Percentiles rank a stretch among this genome's conserved stretches.
phyloP scores from a whole-genome alignment of 1,139 yeast genomes.

The Kazachstania sp. region DNA sequence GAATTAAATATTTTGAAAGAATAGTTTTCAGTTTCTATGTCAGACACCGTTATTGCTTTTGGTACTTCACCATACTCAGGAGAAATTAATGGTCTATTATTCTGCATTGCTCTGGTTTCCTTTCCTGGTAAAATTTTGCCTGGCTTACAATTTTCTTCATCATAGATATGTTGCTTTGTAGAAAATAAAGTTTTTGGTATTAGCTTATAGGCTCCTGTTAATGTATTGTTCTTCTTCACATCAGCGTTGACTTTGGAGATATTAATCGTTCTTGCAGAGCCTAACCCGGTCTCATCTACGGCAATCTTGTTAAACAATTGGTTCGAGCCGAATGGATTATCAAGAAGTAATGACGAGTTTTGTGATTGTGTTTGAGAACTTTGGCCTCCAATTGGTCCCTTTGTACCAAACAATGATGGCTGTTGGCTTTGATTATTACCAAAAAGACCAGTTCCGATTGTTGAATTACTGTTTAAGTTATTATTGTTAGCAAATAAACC shows the following conservation, averaged over 20 bases:
- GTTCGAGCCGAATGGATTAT: conserved; percentile 28
- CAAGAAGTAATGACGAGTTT: background rate
- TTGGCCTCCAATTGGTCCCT: background rate
- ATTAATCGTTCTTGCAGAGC: conserved; percentile 47
- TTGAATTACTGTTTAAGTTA: background rate
- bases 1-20: background rate
- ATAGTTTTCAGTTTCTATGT: no score
- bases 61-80: background rate
- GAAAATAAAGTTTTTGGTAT: conserved; percentile 34
- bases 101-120: background rate
- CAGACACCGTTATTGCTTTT: background rate
- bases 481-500: conserved; percentile 2
- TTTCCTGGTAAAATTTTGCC: background rate
- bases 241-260: conserved; percentile 35
- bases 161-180: conserved; percentile 8
- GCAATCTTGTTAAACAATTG: conserved; percentile 45
- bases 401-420: background rate
- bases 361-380: background rate
- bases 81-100: background rate
- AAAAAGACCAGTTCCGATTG: background rate
- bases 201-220: conserved; percentile 56
- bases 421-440: background rate
- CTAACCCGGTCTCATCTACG: conserved; percentile 30
- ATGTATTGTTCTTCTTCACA: conserved; percentile 49
- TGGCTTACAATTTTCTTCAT: background rate